Evolutionary conservation across 2,329 filamentous ascomycete species (phyloP).

Genomic region (Arthrobotrys sphaeroides): DNA sequence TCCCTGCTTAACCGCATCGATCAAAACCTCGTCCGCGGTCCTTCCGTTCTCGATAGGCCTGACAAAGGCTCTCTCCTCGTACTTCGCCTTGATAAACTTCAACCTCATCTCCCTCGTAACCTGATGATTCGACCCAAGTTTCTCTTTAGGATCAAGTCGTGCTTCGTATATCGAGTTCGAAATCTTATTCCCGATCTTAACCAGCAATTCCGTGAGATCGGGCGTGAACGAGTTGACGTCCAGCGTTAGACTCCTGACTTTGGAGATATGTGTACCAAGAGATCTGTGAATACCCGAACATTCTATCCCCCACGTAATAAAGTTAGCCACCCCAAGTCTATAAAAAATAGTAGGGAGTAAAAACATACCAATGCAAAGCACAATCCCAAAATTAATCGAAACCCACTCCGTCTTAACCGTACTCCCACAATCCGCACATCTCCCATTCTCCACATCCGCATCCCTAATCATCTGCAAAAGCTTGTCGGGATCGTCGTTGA

Average conservation of each 20-base stretch:
- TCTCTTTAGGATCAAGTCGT: conserved; percentile 75
- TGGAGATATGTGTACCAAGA: conserved; percentile 95
- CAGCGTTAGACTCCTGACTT: conserved; percentile 91
- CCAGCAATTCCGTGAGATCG: conserved; percentile 92
- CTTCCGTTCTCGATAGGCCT: not conserved
- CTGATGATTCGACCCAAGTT: conserved; percentile 72
- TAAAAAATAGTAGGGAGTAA: not conserved
- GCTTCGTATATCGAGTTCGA: conserved; percentile 98
- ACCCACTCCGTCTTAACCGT: conserved; percentile 97
- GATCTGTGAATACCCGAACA: conserved; percentile 97
- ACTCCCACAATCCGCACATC: conserved; percentile 94
- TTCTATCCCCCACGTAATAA: conserved; percentile 71
- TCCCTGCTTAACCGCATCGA: conserved; percentile 94
- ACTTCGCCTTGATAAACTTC: conserved; percentile 95
- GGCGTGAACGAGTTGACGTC: conserved; percentile 96
- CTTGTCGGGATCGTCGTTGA: conserved; percentile 84
- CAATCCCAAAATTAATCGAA: conserved; percentile 94
- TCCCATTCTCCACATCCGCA: conserved; percentile 88
- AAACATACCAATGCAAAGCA: conserved; percentile 72
- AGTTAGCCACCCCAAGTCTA: conserved; percentile 17
- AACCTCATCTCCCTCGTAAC: conserved; percentile 88
- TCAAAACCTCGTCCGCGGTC: conserved; percentile 83
- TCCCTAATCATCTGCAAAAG: conserved; percentile 87
- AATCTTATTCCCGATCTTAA: conserved; percentile 90
- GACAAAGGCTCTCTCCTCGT: conserved; percentile 83